Evolutionary conservation across 2,329 filamentous ascomycete species (phyloP).

Genomic region (Hymenoscyphus infarciens): DNA sequence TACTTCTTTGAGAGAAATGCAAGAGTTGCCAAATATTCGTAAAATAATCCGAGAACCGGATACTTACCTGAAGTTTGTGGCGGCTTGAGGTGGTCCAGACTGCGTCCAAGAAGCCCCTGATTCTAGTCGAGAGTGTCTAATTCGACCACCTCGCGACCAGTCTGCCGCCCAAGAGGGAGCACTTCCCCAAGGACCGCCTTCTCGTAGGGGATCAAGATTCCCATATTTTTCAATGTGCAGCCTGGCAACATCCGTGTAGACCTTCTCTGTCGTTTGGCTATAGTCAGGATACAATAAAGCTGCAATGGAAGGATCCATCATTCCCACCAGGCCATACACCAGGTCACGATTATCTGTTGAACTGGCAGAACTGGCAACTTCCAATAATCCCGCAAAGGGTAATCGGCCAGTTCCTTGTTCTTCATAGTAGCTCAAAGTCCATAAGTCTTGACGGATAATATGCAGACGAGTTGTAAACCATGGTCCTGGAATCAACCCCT

Average conservation of each 20-base stretch:
- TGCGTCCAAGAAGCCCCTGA: too few species aligned
- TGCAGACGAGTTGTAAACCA: too few species aligned
- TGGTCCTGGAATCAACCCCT: too few species aligned
- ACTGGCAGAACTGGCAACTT: slow-evolving; percentile 13
- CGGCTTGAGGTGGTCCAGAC: too few species aligned
- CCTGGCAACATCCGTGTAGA: slow-evolving; percentile 14
- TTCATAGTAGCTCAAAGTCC: not conserved
- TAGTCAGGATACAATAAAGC: slow-evolving; percentile 18
- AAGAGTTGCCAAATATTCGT: too few species aligned
- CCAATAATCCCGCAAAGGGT: slow-evolving; percentile 6
- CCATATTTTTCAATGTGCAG: slow-evolving; percentile 12
- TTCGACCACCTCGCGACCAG: slow-evolving; percentile 18
- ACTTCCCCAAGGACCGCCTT: slow-evolving; percentile 18
- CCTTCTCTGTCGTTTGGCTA: not conserved
- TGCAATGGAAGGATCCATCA: slow-evolving; percentile 17
- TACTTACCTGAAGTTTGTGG: too few species aligned
- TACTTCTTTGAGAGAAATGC: too few species aligned
- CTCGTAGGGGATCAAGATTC: slow-evolving; percentile 17
- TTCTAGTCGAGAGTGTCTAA: slow-evolving; percentile 7
- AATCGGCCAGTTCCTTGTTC: not conserved
- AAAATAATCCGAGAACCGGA: too few species aligned
- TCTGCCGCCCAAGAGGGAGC: slow-evolving; percentile 20
- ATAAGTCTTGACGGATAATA: not conserved
- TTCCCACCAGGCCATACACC: slow-evolving; percentile 22
- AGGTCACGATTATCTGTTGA: slow-evolving; percentile 20